Evolutionary conservation across 2,329 filamentous ascomycete genomes (phyloP).

Genomic region (Colletotrichum lupini): DNA sequence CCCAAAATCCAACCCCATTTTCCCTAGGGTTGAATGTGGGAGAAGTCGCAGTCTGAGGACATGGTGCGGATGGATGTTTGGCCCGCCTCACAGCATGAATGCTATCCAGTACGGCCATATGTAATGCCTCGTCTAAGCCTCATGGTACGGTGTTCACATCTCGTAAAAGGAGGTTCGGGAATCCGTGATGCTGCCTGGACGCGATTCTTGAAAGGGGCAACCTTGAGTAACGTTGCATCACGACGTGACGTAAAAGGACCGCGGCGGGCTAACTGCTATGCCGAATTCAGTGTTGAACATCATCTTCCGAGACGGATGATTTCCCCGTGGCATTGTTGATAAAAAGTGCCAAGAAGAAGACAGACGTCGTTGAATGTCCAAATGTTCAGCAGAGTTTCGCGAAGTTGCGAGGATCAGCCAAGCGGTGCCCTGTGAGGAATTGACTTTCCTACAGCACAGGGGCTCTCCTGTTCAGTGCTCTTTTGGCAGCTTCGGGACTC

Average conservation of each 20-base stretch:
- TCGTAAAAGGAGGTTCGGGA: neutral
- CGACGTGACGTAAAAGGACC: neutral
- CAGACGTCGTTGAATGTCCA: neutral
- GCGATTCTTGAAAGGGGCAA: neutral
- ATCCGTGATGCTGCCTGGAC: neutral
- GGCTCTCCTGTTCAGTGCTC: neutral
- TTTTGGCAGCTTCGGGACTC: conserved; percentile 2
- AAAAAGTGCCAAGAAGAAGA: neutral
- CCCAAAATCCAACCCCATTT: neutral
- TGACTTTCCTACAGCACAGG: conserved; percentile 10
- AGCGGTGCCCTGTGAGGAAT: conserved; percentile 2
- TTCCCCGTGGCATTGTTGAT: neutral
- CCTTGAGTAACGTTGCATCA: neutral
- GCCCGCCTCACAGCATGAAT: conserved; percentile 12
- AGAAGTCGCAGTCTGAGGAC: neutral
- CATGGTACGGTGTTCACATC: neutral
- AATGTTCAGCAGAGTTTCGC: conserved; percentile 20
- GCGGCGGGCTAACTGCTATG: neutral
- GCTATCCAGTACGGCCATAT: neutral
- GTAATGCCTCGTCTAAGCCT: neutral
- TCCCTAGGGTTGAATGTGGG: neutral
- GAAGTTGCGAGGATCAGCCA: neutral
- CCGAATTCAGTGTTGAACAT: neutral
- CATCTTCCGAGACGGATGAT: neutral
- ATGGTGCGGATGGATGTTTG: conserved; percentile 15